Percentiles rank a stretch among this genome's conserved stretches.
phyloP scores from a whole-genome alignment of 2,329 filamentous ascomycete species.

The Cladosporium oxysporum region DNA sequence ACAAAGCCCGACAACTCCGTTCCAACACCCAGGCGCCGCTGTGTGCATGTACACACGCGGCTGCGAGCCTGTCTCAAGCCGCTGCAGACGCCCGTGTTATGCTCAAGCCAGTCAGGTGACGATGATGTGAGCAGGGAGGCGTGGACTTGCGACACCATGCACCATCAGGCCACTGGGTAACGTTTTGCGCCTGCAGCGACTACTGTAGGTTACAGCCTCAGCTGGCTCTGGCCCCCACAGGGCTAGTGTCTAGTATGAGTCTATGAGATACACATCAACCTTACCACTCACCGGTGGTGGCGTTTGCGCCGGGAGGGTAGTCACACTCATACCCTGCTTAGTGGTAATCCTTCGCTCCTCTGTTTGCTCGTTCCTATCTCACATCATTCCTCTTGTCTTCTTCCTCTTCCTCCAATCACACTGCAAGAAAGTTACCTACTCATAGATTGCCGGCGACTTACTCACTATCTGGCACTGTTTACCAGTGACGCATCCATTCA shows the following conservation, averaged over 20 bases:
- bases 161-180: conserved; percentile 14
- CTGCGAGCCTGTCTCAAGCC: conserved; percentile 1
- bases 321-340: conserved; percentile 9
- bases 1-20: neutral
- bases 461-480: neutral
- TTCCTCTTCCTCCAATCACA: conserved; percentile 5
- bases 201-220: conserved; percentile 16
- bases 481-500: neutral
- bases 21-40: conserved; percentile 2
- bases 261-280: conserved; percentile 15
- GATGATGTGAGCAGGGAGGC: neutral
- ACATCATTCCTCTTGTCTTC: neutral
- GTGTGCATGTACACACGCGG: conserved; percentile 1
- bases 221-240: conserved; percentile 20
- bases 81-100: neutral
- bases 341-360: conserved; percentile 7
- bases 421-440: neutral
- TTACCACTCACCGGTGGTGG: conserved; percentile 6
- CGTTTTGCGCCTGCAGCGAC: conserved; percentile 12
- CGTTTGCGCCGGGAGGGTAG: conserved; percentile 9
- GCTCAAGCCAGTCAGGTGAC: neutral
- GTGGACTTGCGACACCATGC: conserved; percentile 12
- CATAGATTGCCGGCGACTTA: neutral
- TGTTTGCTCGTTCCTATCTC: conserved; percentile 1
- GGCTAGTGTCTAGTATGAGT: conserved; percentile 11